Percentiles rank a stretch among this genome's conserved stretches.
Evolutionary conservation across 2,329 filamentous ascomycete genomes (phyloP).

Genomic region (Fusarium continuum): DNA sequence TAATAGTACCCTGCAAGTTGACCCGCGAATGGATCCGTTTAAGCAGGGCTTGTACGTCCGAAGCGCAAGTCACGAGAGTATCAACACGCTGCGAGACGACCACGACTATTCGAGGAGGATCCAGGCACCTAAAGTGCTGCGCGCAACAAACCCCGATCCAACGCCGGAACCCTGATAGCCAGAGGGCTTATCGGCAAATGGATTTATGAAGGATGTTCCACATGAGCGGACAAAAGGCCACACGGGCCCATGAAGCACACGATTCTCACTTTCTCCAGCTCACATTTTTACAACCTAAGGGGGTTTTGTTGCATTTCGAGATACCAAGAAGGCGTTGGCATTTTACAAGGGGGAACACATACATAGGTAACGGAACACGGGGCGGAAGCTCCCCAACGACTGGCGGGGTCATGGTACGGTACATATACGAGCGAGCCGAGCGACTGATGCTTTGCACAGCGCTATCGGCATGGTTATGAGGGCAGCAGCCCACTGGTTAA

Average conservation of each 20-base stretch:
- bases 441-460: slow-evolving; percentile 24
- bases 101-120: slow-evolving; percentile 72
- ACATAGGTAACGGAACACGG: slow-evolving; percentile 35
- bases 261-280: slow-evolving; percentile 42
- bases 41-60: slow-evolving; percentile 65
- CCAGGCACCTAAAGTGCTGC: slow-evolving; percentile 64
- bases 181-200: slow-evolving; percentile 1
- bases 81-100: slow-evolving; percentile 71
- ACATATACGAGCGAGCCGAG: slow-evolving; percentile 32
- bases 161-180: slow-evolving; percentile 30
- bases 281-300: slow-evolving; percentile 36
- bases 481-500: slow-evolving; percentile 29
- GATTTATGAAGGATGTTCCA: slow-evolving; percentile 25
- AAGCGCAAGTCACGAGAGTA: slow-evolving; percentile 69
- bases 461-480: slow-evolving; percentile 34
- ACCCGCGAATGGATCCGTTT: slow-evolving; percentile 71
- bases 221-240: slow-evolving; percentile 38
- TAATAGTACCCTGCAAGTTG: slow-evolving; percentile 65
- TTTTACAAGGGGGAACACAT: slow-evolving; percentile 37
- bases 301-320: slow-evolving; percentile 49
- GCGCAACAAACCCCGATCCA: slow-evolving; percentile 70
- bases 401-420: slow-evolving; percentile 27
- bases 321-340: slow-evolving; percentile 53
- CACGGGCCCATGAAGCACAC: slow-evolving; percentile 47
- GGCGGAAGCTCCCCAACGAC: slow-evolving; percentile 23